Percentiles rank a stretch among this genome's conserved stretches.
These are phyloP conservation scores for Phytophthora pinifolia DNA, from an alignment of 352 stramenopile genomes.

Conservation along the genomic window DNA sequence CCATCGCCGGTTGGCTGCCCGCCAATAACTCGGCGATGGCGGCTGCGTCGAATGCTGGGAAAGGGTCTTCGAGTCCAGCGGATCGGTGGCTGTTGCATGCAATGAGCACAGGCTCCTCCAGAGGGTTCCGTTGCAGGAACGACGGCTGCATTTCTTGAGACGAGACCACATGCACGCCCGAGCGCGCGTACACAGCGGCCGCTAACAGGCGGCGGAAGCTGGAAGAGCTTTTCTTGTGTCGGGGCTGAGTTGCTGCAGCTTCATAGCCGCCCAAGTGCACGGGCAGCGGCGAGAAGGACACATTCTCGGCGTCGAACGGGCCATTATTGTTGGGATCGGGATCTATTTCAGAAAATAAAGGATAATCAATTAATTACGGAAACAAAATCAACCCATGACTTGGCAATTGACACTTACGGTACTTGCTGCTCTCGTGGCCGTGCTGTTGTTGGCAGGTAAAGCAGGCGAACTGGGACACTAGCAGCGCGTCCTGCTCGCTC, in stretches of 20 bases:
- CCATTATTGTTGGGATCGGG: conserved; percentile 4
- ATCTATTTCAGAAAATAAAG: conserved; percentile 7
- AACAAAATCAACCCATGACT: conserved; percentile 3
- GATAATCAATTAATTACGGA: background rate
- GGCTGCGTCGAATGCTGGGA: conserved; percentile 39
- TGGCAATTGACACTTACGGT: conserved; percentile 23
- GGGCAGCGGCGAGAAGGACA: conserved; percentile 47
- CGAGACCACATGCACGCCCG: conserved; percentile 44
- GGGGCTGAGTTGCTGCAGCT: conserved; percentile 8
- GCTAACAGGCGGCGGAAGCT: conserved; percentile 52
- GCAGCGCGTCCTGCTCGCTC: conserved; percentile 59
- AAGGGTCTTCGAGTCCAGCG: conserved; percentile 27
- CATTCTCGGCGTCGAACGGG: conserved; percentile 19
- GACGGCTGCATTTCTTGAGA: conserved; percentile 24
- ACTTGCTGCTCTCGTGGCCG: conserved; percentile 41
- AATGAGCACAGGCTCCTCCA: conserved; percentile 55
- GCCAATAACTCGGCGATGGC: conserved; percentile 39
- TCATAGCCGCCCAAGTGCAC: conserved; percentile 35
- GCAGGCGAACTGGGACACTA: conserved; percentile 59
- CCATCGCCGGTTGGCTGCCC: conserved; percentile 18
- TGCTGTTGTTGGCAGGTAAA: conserved; percentile 39
- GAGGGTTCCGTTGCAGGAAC: conserved; percentile 44
- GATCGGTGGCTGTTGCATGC: conserved; percentile 35
- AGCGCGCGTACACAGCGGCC: conserved; percentile 49
- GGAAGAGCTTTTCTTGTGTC: conserved; percentile 49